Percentiles rank a stretch among this genome's conserved stretches.
These are phyloP conservation scores for Quercus tomentella DNA, from an alignment of 331 rosid species.

Conservation along the genomic window DNA sequence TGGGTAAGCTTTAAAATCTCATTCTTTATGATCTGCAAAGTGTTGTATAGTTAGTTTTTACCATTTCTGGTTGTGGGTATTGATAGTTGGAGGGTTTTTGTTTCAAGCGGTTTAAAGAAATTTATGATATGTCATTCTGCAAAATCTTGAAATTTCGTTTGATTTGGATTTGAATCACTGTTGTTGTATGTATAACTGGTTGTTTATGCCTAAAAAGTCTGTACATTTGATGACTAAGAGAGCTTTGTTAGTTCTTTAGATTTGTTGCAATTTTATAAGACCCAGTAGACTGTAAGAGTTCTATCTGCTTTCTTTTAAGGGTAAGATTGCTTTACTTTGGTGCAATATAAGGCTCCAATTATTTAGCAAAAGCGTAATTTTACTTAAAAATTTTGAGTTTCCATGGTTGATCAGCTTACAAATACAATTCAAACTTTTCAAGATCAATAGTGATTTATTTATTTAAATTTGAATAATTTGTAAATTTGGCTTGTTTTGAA, in stretches of 20 bases:
- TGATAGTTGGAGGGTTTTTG: background rate
- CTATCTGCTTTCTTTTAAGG: too few species aligned
- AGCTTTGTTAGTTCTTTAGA: too few species aligned
- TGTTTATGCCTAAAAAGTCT: background rate
- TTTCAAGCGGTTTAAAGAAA: background rate
- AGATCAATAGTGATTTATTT: background rate
- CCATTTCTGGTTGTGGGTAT: constrained; percentile 12
- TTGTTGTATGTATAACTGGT: background rate
- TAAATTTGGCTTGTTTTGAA: background rate
- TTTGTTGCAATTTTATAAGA: too few species aligned
- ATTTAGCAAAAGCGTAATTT: too few species aligned
- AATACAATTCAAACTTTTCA: background rate
- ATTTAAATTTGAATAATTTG: background rate
- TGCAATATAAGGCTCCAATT: too few species aligned
- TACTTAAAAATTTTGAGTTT: background rate
- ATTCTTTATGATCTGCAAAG: background rate
- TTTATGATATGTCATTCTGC: background rate
- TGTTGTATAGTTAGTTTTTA: background rate
- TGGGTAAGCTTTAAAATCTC: constrained; percentile 5
- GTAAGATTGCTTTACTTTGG: too few species aligned
- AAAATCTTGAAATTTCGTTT: constrained; percentile 1
- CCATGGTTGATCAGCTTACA: background rate
- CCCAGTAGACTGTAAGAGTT: too few species aligned
- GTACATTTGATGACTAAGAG: background rate
- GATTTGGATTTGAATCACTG: constrained; percentile 1